Evolutionary conservation across 2,329 filamentous ascomycete genomes (phyloP).

Genomic region (Exserohilum rostratum): DNA sequence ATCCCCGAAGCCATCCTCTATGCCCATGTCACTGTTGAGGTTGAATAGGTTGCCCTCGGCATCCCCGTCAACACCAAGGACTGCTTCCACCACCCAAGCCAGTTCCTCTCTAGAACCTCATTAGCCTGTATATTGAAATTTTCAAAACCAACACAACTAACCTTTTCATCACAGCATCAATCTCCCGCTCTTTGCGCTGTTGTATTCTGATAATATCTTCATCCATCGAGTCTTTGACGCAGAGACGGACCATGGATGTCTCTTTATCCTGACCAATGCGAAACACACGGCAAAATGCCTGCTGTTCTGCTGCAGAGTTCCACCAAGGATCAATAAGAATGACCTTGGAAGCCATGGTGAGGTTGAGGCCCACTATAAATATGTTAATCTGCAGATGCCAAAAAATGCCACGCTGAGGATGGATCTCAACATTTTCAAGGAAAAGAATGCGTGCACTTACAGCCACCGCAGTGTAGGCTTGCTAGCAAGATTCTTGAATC

Average conservation of each 20-base stretch:
- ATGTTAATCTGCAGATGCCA: neutral
- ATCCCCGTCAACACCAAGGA: conserved; percentile 52
- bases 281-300: conserved; percentile 67
- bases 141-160: conserved; percentile 3
- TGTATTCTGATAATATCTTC: conserved; percentile 63
- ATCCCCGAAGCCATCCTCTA: conserved; percentile 37
- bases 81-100: conserved; percentile 19
- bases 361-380: conserved; percentile 58
- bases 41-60: conserved; percentile 50
- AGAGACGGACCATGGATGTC: conserved; percentile 64
- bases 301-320: conserved; percentile 67
- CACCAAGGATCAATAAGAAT: conserved; percentile 62
- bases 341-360: conserved; percentile 61
- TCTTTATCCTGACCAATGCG: conserved; percentile 68
- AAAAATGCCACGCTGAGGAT: neutral
- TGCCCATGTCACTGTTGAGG: conserved; percentile 44
- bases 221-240: conserved; percentile 65
- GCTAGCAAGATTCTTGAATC: conserved; percentile 59
- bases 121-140: conserved; percentile 40
- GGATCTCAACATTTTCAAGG: too few species aligned
- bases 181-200: conserved; percentile 56
- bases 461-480: conserved; percentile 63
- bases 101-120: conserved; percentile 40
- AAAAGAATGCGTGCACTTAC: conserved; percentile 15
- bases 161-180: conserved; percentile 51